Percentiles rank a stretch among this genome's conserved stretches.
Evolutionary conservation across 176 grass and related monocot genomes (phyloP).

Genomic region (Metroxylon sagu): DNA sequence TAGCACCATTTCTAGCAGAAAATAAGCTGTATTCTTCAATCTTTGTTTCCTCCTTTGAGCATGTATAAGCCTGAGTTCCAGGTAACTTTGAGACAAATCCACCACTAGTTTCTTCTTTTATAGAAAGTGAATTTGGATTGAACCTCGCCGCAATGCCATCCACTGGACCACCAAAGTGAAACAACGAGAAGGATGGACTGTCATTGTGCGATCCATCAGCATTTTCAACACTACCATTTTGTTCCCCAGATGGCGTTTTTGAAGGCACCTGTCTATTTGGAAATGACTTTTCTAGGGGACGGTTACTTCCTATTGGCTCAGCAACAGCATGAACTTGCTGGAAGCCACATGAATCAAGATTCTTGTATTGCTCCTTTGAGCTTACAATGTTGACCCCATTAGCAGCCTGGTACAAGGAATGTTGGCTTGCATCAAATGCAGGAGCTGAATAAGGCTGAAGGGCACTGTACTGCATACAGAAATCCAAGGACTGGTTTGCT

Average conservation of each 20-base stretch:
- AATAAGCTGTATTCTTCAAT: conserved; percentile 83
- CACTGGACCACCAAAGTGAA: conserved; percentile 75
- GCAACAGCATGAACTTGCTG: conserved; percentile 7
- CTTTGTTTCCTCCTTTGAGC: conserved; percentile 53
- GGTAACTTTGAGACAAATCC: conserved; percentile 20
- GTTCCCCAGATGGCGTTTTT: conserved; percentile 4
- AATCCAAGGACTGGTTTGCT: conserved; percentile 38
- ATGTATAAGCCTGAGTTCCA: conserved; percentile 30
- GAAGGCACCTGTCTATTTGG: conserved; percentile 20
- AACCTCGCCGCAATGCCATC: conserved; percentile 13
- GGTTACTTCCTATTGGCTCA: conserved; percentile 21
- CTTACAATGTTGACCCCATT: conserved; percentile 8
- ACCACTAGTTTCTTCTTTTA: conserved; percentile 39
- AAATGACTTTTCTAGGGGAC: conserved; percentile 25
- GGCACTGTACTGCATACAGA: conserved; percentile 44
- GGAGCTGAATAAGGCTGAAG: conserved; percentile 44
- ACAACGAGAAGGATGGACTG: conserved; percentile 66
- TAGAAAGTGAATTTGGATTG: conserved; percentile 23
- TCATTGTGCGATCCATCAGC: conserved; percentile 16
- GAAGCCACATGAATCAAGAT: conserved; percentile 5
- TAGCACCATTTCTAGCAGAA: conserved; percentile 36
- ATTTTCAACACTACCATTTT: conserved; percentile 22
- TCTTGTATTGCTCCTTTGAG: conserved; percentile 14
- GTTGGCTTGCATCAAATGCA: conserved; percentile 39
- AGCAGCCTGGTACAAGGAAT: conserved; percentile 28